Conservation (phyloP, 495 filamentous ascomycete genomes). For the Podospora pseudocomata region DNA sequence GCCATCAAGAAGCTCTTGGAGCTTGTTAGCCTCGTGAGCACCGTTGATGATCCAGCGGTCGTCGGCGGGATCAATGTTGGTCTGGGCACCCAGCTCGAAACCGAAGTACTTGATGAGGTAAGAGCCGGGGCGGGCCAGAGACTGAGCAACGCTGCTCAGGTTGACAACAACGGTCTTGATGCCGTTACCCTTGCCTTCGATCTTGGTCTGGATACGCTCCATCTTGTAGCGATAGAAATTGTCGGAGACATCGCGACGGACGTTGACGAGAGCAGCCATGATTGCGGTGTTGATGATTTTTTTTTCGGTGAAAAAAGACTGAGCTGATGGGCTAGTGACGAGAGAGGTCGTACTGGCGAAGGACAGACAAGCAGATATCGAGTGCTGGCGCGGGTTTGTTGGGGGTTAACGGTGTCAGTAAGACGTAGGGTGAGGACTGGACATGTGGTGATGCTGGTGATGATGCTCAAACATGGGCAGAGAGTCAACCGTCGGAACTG, state of each 20-base stretch:
- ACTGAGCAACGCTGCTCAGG: conserved; percentile 88
- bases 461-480: conserved; percentile 49
- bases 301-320: conserved; percentile 21
- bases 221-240: conserved; percentile 99
- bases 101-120: conserved; percentile 99
- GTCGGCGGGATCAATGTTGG: conserved; percentile 93
- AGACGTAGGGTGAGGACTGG: conserved; percentile 29
- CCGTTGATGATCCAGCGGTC: conserved; percentile 99
- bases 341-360: conserved; percentile 15
- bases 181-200: conserved; percentile 98
- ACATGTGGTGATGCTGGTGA: conserved; percentile 35
- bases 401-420: conserved; percentile 38
- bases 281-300: conserved; percentile 40
- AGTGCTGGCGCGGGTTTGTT: background rate
- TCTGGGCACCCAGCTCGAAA: conserved; percentile 96
- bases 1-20: conserved; percentile 96
- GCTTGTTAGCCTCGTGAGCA: conserved; percentile 90
- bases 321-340: conserved; percentile 6
- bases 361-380: conserved; percentile 14
- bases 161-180: conserved; percentile 98
- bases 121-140: conserved; percentile 83
- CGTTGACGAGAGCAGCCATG: conserved; percentile 76
- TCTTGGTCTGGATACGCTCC: conserved; percentile 97
- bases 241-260: conserved; percentile 97
- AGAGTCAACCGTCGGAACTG: conserved; percentile 81